phyloP scores from a whole-genome alignment of 2,329 filamentous ascomycete species.

The Colletotrichum abscissum region DNA sequence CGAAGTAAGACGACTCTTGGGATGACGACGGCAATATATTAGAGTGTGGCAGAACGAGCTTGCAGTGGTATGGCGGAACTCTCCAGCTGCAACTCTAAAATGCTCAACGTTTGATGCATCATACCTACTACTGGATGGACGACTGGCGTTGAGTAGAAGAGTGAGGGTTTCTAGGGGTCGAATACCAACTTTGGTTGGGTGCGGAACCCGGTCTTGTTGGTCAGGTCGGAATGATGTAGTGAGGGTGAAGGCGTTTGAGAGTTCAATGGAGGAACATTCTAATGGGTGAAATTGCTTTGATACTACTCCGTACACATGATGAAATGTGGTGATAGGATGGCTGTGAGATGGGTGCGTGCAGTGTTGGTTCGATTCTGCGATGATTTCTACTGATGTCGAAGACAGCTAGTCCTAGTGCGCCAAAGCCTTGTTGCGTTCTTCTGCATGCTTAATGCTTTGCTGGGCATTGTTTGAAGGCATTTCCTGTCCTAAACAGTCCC shows the following conservation, averaged over 20 bases:
- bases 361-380: no score
- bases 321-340: conserved; percentile 1
- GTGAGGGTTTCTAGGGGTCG: background rate
- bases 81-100: background rate
- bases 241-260: background rate
- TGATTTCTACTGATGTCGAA: background rate
- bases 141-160: background rate
- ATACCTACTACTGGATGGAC: background rate
- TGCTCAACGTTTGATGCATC: background rate
- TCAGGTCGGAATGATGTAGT: background rate
- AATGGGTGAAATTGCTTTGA: background rate
- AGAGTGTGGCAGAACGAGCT: background rate
- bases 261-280: background rate
- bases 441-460: background rate
- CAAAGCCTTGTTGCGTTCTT: background rate
- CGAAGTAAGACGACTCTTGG: background rate
- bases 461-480: conserved; percentile 15
- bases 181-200: background rate
- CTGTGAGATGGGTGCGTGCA: background rate
- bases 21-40: conserved; percentile 6
- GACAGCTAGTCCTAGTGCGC: background rate
- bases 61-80: background rate
- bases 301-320: background rate
- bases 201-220: background rate
- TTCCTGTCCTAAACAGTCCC: conserved; percentile 17